Percentiles rank a stretch among this genome's conserved stretches.
These are phyloP conservation scores for Apium graveolens DNA, from an alignment of 129 eudicot species.

Conservation along the genomic window DNA sequence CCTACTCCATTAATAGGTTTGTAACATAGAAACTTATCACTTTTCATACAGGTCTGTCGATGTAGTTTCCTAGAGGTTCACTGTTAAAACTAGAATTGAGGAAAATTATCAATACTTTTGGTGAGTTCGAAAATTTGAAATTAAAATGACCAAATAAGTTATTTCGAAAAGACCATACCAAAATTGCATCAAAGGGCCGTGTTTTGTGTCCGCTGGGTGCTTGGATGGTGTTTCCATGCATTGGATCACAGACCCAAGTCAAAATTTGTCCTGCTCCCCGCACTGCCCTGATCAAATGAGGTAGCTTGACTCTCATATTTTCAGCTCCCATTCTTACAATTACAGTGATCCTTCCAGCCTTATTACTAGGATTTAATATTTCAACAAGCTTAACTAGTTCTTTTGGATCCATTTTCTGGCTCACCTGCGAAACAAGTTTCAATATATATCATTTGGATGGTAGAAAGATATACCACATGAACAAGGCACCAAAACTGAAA, in stretches of 20 bases:
- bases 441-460: background rate
- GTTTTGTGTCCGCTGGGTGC: conserved; percentile 5
- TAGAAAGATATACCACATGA: background rate
- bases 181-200: background rate
- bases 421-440: background rate
- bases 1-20: background rate
- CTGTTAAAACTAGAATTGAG: background rate
- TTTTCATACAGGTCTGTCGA: background rate
- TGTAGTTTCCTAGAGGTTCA: background rate
- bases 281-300: conserved; percentile 9
- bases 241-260: conserved; percentile 7
- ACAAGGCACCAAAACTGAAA: background rate
- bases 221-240: conserved; percentile 6
- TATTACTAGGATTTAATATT: background rate
- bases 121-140: background rate
- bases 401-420: conserved; percentile 9
- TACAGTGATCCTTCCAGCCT: conserved; percentile 2
- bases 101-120: background rate
- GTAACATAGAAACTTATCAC: background rate
- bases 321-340: conserved; percentile 9
- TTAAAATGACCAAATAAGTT: background rate
- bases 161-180: background rate
- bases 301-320: conserved; percentile 1
- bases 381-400: conserved; percentile 9
- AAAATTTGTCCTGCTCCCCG: conserved; percentile 1